Percentiles rank a stretch among this genome's conserved stretches.
Conservation (phyloP, 1,284 basidiomycete genomes). For the Irpex lacteus region DNA sequence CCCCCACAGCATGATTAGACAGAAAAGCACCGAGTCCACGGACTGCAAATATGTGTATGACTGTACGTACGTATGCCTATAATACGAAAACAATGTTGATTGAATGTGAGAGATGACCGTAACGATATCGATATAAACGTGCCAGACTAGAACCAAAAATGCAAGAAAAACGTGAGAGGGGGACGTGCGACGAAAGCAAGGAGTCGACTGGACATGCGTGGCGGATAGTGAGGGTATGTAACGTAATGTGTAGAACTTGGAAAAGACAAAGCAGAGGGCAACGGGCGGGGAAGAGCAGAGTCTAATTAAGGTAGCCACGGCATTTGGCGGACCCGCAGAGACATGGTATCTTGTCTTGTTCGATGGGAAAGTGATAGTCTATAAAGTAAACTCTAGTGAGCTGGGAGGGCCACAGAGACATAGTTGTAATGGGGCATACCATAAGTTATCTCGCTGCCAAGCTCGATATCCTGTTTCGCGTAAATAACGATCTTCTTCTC, state of each 20-base stretch:
- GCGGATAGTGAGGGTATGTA: neutral
- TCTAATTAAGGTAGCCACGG: slow-evolving; percentile 85
- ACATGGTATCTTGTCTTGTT: slow-evolving; percentile 91
- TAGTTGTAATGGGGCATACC: slow-evolving; percentile 43
- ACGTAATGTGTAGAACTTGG: neutral
- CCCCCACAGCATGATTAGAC: too few relatives aligned
- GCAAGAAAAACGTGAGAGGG: neutral
- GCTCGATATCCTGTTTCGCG: slow-evolving; percentile 90
- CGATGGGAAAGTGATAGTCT: slow-evolving; percentile 94
- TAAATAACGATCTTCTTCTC: slow-evolving; percentile 99
- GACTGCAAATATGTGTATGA: neutral
- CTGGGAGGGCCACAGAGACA: too few relatives aligned
- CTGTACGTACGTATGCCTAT: neutral
- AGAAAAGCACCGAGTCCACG: too few relatives aligned
- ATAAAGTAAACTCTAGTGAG: neutral
- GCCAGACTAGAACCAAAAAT: neutral
- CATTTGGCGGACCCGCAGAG: slow-evolving; percentile 85
- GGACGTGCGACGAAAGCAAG: slow-evolving; percentile 1
- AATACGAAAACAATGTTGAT: neutral
- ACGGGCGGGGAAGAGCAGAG: neutral
- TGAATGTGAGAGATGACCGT: neutral
- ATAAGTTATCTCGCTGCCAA: slow-evolving; percentile 94
- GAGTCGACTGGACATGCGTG: neutral
- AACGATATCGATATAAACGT: neutral
- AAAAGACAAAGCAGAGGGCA: neutral